Base-by-base conservation (phyloP, 2,329 filamentous ascomycete species). In the Tolypocladium ophioglossoides region DNA sequence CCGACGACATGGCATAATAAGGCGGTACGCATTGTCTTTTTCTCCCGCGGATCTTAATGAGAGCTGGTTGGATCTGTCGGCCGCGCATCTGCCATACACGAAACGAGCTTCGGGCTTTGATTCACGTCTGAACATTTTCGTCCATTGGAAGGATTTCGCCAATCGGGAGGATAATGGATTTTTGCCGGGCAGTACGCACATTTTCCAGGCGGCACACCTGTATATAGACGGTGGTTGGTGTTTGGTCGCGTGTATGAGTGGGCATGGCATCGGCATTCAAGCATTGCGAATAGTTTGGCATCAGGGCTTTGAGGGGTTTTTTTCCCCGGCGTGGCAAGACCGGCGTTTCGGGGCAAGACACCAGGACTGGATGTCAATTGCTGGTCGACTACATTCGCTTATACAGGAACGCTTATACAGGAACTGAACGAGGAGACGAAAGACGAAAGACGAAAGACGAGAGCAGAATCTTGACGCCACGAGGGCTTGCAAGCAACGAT, bases 201-300 rank as follows among this genome's bases (percentile, higher is more conserved):
- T 37, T 51, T 41, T 11, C 37, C 37, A 34, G 38, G 66, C 68
- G 67, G 12, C 16, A 39, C 66, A 30, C 58, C 57, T 75, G 72
- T 76, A 75, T 70, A 76, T 76, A 76, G 68, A 75, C 60, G 64
- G 68, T 67, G 68, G 68, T 52, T 52, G 50, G 72, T 73, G 68
- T 48, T 73, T 73, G 71, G 75, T 75, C 71, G 72, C 72, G 73
- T 73, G 44, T 8, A 20, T 18, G 71, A 66, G 72, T 72, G 30
- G 67, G 67, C 70, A 74, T 68, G 70, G 73, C 70, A 75, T 73
- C 63, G 71, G 71, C 69, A 74, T 72, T 72, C 22, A 32, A 41
- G 46, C 30, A 47, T 51, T 54, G 32, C 30, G 32, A 32, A 51
- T 37, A 37, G 51, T 46, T 22, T 72, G 68, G 70, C 70, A 73